Evolutionary conservation across 2,329 filamentous ascomycete species (phyloP).

Genomic region (Trichoderma arundinaceum): DNA sequence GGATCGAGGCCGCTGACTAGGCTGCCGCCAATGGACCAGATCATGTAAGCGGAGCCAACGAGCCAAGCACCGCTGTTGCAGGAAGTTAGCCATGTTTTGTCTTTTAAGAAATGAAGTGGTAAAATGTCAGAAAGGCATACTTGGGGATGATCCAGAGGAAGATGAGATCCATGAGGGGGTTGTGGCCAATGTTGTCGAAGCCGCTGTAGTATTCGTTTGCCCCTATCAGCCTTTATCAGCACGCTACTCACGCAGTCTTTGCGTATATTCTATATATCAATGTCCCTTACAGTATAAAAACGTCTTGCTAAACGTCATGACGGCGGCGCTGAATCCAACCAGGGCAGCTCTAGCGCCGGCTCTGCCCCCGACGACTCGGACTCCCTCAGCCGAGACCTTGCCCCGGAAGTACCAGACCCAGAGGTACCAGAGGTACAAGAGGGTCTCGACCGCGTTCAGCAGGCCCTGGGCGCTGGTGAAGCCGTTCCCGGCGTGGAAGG

Average conservation of each 20-base stretch:
- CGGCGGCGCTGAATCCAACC: constrained; percentile 57
- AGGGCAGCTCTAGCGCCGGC: constrained; percentile 53
- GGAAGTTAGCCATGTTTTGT: not conserved
- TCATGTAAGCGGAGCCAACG: constrained; percentile 58
- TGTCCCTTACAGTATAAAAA: constrained; percentile 59
- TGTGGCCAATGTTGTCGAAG: constrained; percentile 64
- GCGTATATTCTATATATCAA: not conserved
- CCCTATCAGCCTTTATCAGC: constrained; percentile 47
- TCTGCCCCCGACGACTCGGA: constrained; percentile 49
- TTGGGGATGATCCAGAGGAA: constrained; percentile 65
- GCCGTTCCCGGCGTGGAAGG: constrained; percentile 69
- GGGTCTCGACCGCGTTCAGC: constrained; percentile 72
- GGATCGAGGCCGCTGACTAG: constrained; percentile 55
- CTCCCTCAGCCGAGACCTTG: constrained; percentile 33
- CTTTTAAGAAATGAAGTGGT: not conserved
- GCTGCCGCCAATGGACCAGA: constrained; percentile 55
- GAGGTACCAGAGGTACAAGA: constrained; percentile 66
- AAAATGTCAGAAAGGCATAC: constrained; percentile 46
- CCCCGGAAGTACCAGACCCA: constrained; percentile 43
- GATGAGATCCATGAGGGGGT: constrained; percentile 51
- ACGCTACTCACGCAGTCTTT: not conserved
- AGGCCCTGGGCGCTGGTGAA: constrained; percentile 78
- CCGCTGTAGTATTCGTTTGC: constrained; percentile 61
- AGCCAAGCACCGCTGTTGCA: constrained; percentile 59
- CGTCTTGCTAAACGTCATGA: constrained; percentile 69